Conservation (phyloP, 2,329 filamentous ascomycete genomes). For the Plectosphaerella cucumerina region DNA sequence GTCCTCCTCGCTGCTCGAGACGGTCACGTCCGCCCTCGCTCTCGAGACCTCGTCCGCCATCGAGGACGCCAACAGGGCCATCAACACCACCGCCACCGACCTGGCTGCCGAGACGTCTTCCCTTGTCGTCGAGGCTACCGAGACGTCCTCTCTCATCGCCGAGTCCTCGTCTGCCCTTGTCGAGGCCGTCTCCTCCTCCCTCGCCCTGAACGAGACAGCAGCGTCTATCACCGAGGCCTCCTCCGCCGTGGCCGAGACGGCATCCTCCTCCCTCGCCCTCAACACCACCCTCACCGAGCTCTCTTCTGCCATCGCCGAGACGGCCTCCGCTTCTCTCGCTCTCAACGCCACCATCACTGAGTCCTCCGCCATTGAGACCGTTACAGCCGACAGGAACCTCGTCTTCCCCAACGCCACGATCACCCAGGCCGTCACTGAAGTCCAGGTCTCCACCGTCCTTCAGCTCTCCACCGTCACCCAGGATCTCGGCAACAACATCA, state of each 20-base stretch:
- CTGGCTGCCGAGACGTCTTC: neutral
- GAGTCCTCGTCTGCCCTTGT: neutral
- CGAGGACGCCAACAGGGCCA: neutral
- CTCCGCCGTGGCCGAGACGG: neutral
- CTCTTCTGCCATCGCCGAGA: neutral
- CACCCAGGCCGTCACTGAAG: neutral
- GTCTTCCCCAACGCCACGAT: slow-evolving; percentile 10
- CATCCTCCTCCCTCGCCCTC: slow-evolving; percentile 3
- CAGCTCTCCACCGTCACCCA: slow-evolving; percentile 1
- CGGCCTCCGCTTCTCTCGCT: neutral
- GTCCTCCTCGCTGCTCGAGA: too few relatives aligned
- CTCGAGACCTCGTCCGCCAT: neutral
- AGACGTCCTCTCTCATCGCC: neutral
- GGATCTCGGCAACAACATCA: slow-evolving; percentile 3
- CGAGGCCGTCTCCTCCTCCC: slow-evolving; percentile 1
- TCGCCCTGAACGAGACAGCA: slow-evolving; percentile 3
- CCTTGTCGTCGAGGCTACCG: neutral
- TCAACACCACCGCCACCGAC: neutral
- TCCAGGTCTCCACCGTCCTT: neutral
- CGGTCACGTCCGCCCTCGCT: neutral
- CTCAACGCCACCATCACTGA: neutral
- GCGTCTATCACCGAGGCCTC: neutral
- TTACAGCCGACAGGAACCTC: slow-evolving; percentile 1
- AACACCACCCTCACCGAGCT: slow-evolving; percentile 1
- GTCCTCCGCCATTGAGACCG: neutral